Conservation (phyloP, 108 stramenopile species). For the Seminavis robusta region DNA sequence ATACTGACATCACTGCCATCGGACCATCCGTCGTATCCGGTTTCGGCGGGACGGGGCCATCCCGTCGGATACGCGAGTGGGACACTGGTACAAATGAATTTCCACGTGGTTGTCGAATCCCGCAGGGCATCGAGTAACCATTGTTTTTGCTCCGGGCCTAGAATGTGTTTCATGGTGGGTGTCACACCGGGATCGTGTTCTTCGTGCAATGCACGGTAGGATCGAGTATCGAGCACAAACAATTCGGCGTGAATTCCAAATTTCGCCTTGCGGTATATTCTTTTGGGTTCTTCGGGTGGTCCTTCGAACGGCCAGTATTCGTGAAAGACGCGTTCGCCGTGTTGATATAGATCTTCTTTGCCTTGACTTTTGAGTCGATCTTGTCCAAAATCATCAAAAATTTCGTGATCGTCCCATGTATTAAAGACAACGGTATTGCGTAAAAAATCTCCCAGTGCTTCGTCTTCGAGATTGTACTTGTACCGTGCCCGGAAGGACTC, state of each 20-base stretch:
- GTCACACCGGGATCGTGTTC: background rate
- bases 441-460: constrained; percentile 31
- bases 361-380: no score
- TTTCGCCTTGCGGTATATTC: constrained; percentile 21
- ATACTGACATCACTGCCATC: constrained; percentile 17
- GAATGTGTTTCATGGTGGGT: constrained; percentile 19
- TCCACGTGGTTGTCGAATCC: constrained; percentile 35
- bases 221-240: constrained; percentile 40
- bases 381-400: constrained; percentile 36
- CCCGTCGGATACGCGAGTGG: constrained; percentile 36
- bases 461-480: constrained; percentile 46
- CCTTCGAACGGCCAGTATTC: constrained; percentile 33
- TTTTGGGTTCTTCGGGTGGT: constrained; percentile 14
- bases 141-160: constrained; percentile 30
- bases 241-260: constrained; percentile 46
- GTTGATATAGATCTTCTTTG: constrained; percentile 18
- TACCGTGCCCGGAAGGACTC: constrained; percentile 37
- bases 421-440: constrained; percentile 26
- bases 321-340: constrained; percentile 25
- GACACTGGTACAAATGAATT: constrained; percentile 36
- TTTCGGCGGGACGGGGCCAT: constrained; percentile 5
- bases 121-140: constrained; percentile 35
- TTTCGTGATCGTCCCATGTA: constrained; percentile 50
- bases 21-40: constrained; percentile 22
- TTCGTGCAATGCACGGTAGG: constrained; percentile 22